These are phyloP conservation scores for Paraglomus brasilianum DNA, from an alignment of 192 early-diverging fungal genomes.

Conservation along the genomic window DNA sequence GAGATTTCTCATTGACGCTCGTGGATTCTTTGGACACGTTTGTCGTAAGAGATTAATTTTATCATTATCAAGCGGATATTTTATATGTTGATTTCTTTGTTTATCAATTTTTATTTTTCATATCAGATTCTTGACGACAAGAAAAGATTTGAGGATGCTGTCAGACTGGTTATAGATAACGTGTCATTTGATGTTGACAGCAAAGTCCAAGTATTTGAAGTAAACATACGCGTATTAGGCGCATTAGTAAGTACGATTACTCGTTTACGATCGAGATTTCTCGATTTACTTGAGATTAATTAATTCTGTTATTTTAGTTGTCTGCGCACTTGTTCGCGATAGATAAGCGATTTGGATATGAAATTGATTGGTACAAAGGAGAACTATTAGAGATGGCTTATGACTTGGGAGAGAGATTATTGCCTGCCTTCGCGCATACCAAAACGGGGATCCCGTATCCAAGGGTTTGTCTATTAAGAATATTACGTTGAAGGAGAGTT, in stretches of 20 bases:
- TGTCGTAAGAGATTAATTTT: conserved; percentile 47
- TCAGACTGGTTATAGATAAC: conserved; percentile 59
- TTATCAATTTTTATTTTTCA: neutral
- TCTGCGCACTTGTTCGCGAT: conserved; percentile 87
- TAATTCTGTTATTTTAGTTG: conserved; percentile 40
- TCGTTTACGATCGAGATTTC: neutral
- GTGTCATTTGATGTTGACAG: conserved; percentile 80
- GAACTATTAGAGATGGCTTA: conserved; percentile 76
- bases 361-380: conserved; percentile 68
- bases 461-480: conserved; percentile 47
- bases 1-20: conserved; percentile 91
- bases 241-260: conserved; percentile 54
- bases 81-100: neutral
- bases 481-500: neutral
- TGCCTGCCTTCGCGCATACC: conserved; percentile 85
- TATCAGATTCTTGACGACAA: conserved; percentile 64
- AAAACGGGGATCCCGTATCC: conserved; percentile 82
- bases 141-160: conserved; percentile 62
- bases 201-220: conserved; percentile 94
- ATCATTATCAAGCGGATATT: neutral
- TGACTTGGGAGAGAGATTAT: conserved; percentile 78
- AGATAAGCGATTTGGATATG: conserved; percentile 56
- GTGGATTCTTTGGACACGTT: conserved; percentile 89
- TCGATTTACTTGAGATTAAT: too few species aligned
- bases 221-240: conserved; percentile 88